Evolutionary conservation across 352 stramenopile genomes (phyloP).

Genomic region (Discostella stelligera): DNA sequence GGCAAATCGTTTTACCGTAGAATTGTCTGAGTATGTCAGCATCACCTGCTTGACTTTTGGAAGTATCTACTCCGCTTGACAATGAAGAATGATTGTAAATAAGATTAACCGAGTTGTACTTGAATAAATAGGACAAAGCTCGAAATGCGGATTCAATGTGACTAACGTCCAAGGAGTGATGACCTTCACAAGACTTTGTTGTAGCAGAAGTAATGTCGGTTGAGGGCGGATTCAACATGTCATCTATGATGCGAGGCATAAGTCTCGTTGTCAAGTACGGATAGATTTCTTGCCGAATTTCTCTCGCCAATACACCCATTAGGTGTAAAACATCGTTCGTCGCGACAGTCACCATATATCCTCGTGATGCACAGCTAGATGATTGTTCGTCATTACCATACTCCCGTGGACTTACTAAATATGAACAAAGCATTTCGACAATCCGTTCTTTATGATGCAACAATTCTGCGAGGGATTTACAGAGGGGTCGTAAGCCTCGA

Average conservation of each 20-base stretch:
- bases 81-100: constrained; percentile 42
- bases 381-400: constrained; percentile 16
- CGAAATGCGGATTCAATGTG: constrained; percentile 80
- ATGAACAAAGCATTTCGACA: constrained; percentile 63
- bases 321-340: constrained; percentile 81
- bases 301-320: constrained; percentile 72
- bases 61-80: background rate
- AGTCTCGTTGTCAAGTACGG: constrained; percentile 67
- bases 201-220: background rate
- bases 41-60: constrained; percentile 26
- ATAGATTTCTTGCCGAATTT: constrained; percentile 82
- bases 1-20: constrained; percentile 76
- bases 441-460: constrained; percentile 74
- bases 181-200: constrained; percentile 37
- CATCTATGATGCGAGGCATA: constrained; percentile 72
- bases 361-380: constrained; percentile 24
- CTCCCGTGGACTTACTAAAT: constrained; percentile 58
- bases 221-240: constrained; percentile 74
- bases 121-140: constrained; percentile 77
- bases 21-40: constrained; percentile 78
- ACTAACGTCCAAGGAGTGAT: constrained; percentile 69
- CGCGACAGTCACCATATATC: constrained; percentile 69
- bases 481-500: constrained; percentile 63
- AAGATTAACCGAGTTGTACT: constrained; percentile 71
- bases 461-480: constrained; percentile 77